These are phyloP conservation scores for Colletotrichum sp. DNA, from an alignment of 2,329 filamentous ascomycete species.

Conservation along the genomic window DNA sequence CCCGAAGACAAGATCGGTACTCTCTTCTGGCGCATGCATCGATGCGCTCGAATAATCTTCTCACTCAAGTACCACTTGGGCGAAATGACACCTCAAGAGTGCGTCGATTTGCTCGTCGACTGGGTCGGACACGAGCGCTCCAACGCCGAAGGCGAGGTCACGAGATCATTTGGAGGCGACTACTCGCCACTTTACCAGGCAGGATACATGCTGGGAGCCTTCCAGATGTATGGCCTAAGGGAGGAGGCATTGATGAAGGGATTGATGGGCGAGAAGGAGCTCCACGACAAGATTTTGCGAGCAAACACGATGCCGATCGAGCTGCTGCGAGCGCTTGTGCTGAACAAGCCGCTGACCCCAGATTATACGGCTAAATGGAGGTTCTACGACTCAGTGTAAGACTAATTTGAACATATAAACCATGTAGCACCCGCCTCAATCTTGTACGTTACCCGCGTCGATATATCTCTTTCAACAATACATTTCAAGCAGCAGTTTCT, in stretches of 20 bases:
- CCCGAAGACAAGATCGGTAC: slow-evolving; percentile 61
- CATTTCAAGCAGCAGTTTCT: neutral
- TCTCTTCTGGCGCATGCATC: slow-evolving; percentile 68
- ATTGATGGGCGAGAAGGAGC: slow-evolving; percentile 53
- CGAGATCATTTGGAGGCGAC: slow-evolving; percentile 59
- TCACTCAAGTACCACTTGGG: slow-evolving; percentile 64
- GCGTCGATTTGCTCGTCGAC: slow-evolving; percentile 60
- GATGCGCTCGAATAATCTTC: slow-evolving; percentile 64
- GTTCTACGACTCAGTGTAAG: slow-evolving; percentile 42
- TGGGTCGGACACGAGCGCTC: slow-evolving; percentile 63
- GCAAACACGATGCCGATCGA: slow-evolving; percentile 61
- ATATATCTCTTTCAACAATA: neutral
- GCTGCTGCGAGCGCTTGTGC: slow-evolving; percentile 53
- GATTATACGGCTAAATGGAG: slow-evolving; percentile 55
- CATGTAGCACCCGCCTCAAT: neutral
- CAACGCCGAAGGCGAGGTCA: slow-evolving; percentile 65
- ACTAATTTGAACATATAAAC: neutral
- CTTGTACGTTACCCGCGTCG: neutral
- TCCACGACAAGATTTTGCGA: slow-evolving; percentile 58
- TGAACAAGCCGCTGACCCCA: slow-evolving; percentile 40
- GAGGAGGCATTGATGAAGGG: slow-evolving; percentile 48
- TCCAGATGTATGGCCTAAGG: slow-evolving; percentile 58
- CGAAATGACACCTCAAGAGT: slow-evolving; percentile 56
- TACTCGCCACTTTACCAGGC: slow-evolving; percentile 65
- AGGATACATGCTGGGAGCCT: slow-evolving; percentile 63